Evolutionary conservation across 2,329 filamentous ascomycete genomes (phyloP).

Genomic region (Penicillium sp.): DNA sequence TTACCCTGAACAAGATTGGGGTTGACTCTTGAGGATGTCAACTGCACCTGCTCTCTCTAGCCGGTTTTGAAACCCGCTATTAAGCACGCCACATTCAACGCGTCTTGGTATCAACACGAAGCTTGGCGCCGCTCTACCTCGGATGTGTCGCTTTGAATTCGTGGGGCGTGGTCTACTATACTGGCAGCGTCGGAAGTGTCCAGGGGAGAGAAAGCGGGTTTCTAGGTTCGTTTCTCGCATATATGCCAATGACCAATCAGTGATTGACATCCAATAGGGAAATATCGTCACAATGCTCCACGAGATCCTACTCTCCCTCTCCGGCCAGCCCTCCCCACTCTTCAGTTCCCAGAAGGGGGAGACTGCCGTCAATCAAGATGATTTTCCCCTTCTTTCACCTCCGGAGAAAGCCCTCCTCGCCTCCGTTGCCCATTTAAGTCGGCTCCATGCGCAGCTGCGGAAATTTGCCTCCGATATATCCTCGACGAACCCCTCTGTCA

Average conservation of each 20-base stretch:
- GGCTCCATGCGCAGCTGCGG: constrained; percentile 72
- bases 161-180: constrained; percentile 45
- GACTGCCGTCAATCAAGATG: constrained; percentile 51
- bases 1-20: not conserved
- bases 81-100: constrained; percentile 6
- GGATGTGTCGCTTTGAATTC: constrained; percentile 50
- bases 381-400: constrained; percentile 61
- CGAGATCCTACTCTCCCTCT: constrained; percentile 95
- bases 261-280: constrained; percentile 4
- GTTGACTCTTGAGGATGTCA: not conserved
- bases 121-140: constrained; percentile 15
- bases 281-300: constrained; percentile 71
- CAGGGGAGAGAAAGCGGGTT: constrained; percentile 24
- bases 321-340: constrained; percentile 86
- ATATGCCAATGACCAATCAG: constrained; percentile 3
- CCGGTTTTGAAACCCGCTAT: not conserved
- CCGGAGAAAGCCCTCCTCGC: constrained; percentile 79
- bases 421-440: constrained; percentile 73
- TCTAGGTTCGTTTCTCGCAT: constrained; percentile 29
- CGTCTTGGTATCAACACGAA: constrained; percentile 16
- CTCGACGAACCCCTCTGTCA: constrained; percentile 70
- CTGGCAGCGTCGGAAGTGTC: constrained; percentile 38
- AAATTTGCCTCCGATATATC: constrained; percentile 66
- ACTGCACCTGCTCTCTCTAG: not conserved
- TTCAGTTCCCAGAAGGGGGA: constrained; percentile 58